These are phyloP conservation scores for Phytophthora sp. DNA, from an alignment of 352 stramenopile genomes.

Conservation along the genomic window DNA sequence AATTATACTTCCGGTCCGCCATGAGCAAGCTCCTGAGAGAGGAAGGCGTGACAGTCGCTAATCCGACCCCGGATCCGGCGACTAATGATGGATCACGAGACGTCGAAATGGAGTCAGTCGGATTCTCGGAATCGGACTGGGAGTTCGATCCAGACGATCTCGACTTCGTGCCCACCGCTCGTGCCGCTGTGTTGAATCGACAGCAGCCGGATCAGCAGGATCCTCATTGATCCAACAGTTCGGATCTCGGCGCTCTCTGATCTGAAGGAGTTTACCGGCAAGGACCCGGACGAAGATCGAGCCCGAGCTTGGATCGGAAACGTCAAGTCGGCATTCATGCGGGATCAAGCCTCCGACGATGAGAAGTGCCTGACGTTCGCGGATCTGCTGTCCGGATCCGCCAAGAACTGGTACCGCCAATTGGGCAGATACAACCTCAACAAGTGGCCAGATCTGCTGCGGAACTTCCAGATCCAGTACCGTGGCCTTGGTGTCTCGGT, in stretches of 20 bases:
- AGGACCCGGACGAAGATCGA: background rate
- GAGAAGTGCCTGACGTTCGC: conserved; percentile 2
- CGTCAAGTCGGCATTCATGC: background rate
- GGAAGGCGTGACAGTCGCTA: too few species aligned
- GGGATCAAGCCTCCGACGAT: background rate
- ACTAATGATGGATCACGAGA: too few species aligned
- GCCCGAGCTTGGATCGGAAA: conserved; percentile 1
- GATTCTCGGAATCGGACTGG: too few species aligned
- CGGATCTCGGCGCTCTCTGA: conserved; percentile 2
- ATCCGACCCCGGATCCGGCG: too few species aligned
- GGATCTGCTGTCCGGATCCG: background rate
- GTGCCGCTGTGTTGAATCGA: too few species aligned
- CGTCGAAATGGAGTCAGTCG: too few species aligned
- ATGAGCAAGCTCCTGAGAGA: background rate
- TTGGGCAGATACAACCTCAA: background rate
- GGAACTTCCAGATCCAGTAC: conserved; percentile 1
- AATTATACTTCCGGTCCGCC: background rate
- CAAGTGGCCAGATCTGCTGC: background rate
- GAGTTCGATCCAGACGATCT: too few species aligned
- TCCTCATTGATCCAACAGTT: background rate
- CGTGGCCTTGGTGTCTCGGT: background rate
- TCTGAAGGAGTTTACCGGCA: conserved; percentile 1
- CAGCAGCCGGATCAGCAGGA: background rate
- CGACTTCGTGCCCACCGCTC: too few species aligned
- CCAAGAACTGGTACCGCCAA: conserved; percentile 3